A percentile compares a stretch with the other conserved stretches of the same genome.
These are phyloP conservation scores for Xylaria sp. DNA, from an alignment of 2,329 filamentous ascomycete genomes.

Conservation along the genomic window DNA sequence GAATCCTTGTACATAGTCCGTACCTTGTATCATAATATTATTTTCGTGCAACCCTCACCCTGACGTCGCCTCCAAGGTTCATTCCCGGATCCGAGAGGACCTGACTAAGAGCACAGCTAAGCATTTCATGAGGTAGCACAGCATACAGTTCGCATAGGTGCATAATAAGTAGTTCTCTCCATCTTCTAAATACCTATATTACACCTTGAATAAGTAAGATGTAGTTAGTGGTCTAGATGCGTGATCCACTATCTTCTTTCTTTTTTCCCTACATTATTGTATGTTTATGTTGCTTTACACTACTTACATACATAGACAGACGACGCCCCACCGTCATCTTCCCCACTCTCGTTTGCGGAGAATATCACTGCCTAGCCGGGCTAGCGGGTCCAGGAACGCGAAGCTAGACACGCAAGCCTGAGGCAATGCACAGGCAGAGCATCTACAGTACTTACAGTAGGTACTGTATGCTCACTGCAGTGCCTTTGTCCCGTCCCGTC, in stretches of 20 bases:
- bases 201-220: not conserved
- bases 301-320: not conserved
- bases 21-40: not conserved
- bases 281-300: too few species aligned
- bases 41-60: not conserved
- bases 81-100: not conserved
- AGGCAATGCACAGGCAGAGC: constrained; percentile 28
- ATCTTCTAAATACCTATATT: not conserved
- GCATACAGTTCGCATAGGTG: not conserved
- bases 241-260: too few species aligned
- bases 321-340: not conserved
- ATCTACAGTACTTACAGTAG: too few species aligned
- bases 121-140: not conserved
- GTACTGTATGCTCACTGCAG: constrained; percentile 1
- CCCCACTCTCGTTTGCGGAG: constrained; percentile 18
- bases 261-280: too few species aligned
- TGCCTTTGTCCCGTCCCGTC: constrained; percentile 25
- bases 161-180: too few species aligned
- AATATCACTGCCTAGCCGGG: constrained; percentile 27
- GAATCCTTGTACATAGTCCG: too few species aligned
- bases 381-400: not conserved
- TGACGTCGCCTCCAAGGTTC: too few species aligned
- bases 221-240: not conserved
- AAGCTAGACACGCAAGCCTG: constrained; percentile 34
- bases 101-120: not conserved